A percentile compares a stretch with the other conserved stretches of the same genome.
These are phyloP conservation scores for Mentha longifolia DNA, from an alignment of 257 asterid genomes.

Conservation along the genomic window DNA sequence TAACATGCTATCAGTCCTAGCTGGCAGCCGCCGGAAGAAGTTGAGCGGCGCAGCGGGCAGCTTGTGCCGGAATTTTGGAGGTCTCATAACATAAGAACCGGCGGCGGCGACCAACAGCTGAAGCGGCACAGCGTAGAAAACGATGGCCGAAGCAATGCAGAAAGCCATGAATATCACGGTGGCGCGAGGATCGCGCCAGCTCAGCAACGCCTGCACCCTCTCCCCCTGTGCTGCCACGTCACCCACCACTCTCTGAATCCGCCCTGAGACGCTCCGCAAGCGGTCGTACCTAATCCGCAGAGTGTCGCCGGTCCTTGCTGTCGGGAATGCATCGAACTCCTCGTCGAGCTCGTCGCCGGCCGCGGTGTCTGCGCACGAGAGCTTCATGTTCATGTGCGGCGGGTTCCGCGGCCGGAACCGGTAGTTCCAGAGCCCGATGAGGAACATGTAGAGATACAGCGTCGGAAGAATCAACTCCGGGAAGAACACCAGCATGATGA, in stretches of 20 bases:
- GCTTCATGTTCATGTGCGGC: conserved; percentile 81
- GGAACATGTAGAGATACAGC: conserved; percentile 69
- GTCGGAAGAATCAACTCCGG: conserved; percentile 84
- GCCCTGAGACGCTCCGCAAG: conserved; percentile 71
- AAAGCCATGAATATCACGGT: conserved; percentile 64
- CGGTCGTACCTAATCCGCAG: conserved; percentile 78
- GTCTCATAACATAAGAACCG: conserved; percentile 79
- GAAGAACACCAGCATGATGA: conserved; percentile 60
- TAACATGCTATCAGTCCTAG: conserved; percentile 81
- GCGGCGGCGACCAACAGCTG: conserved; percentile 49
- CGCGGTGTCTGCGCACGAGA: conserved; percentile 71
- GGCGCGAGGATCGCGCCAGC: conserved; percentile 96
- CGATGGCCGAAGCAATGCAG: conserved; percentile 61
- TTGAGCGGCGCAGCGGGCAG: conserved; percentile 70
- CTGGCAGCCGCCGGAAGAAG: conserved; percentile 86
- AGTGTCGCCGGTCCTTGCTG: conserved; percentile 47
- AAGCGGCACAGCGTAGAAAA: conserved; percentile 59
- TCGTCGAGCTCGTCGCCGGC: conserved; percentile 84
- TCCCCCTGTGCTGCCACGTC: conserved; percentile 90
- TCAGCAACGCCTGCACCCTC: conserved; percentile 76
- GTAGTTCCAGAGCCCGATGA: conserved; percentile 81
- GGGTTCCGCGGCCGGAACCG: conserved; percentile 70
- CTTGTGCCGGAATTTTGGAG: conserved; percentile 70
- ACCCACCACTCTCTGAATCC: conserved; percentile 75
- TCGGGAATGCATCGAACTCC: conserved; percentile 80